Evolutionary conservation across 1,139 yeast genomes (phyloP).

Genomic region (Geotrichum candidum): DNA sequence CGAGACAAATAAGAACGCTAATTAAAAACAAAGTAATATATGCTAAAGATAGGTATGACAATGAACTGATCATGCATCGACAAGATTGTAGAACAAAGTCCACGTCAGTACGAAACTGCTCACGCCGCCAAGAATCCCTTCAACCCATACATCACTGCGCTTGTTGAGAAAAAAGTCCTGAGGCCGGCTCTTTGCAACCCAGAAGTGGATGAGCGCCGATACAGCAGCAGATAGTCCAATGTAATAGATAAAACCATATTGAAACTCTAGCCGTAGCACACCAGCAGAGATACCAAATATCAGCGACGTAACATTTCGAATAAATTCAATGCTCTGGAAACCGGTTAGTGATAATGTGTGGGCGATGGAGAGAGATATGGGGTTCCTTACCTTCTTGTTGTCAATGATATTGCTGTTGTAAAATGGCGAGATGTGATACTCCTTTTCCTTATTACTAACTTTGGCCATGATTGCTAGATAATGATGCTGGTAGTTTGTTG

Average conservation of each 20-base stretch:
- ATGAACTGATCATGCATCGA: slow-evolving; percentile 32
- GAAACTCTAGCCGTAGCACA: slow-evolving; percentile 59
- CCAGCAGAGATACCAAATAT: slow-evolving; percentile 70
- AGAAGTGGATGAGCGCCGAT: slow-evolving; percentile 40
- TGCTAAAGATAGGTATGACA: not conserved
- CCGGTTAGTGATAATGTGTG: not conserved
- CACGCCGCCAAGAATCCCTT: slow-evolving; percentile 51
- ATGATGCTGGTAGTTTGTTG: not conserved
- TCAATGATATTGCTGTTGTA: slow-evolving; percentile 10
- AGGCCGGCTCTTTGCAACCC: slow-evolving; percentile 44
- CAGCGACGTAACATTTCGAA: slow-evolving; percentile 62
- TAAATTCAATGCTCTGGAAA: slow-evolving; percentile 40
- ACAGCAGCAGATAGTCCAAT: slow-evolving; percentile 44
- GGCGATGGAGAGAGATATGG: not conserved
- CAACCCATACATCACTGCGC: slow-evolving; percentile 49
- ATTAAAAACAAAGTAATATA: not conserved
- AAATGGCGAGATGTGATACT: slow-evolving; percentile 14
- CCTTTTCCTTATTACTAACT: slow-evolving; percentile 8
- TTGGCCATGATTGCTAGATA: not conserved
- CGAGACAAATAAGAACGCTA: not conserved
- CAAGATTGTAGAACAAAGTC: slow-evolving; percentile 72
- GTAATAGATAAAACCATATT: slow-evolving; percentile 57
- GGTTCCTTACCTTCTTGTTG: slow-evolving; percentile 13
- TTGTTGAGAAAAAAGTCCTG: slow-evolving; percentile 49
- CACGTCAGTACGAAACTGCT: slow-evolving; percentile 78